phyloP scores from a whole-genome alignment of 179 eudicot genomes.

The Drosera spatulata region DNA sequence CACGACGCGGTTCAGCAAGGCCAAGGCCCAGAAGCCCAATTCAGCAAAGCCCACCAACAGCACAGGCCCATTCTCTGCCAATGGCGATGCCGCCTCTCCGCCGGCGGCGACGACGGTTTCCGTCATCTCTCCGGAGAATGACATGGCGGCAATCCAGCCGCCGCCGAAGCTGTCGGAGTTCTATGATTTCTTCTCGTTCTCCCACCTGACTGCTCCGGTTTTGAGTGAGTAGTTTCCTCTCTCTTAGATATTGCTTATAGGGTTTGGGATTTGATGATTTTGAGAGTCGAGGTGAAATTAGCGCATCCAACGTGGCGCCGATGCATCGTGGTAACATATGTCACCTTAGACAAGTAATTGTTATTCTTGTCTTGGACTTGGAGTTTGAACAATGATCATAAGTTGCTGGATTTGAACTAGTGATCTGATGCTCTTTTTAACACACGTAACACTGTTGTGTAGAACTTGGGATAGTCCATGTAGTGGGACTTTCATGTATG shows the following conservation, averaged over 20 bases:
- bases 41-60: slow-evolving; percentile 16
- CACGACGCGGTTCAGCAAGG: slow-evolving; percentile 63
- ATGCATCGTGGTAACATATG: no score
- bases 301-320: no score
- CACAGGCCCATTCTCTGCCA: slow-evolving; percentile 7
- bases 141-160: slow-evolving; percentile 61
- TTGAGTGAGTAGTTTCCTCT: slow-evolving; percentile 52
- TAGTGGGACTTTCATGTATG: no score
- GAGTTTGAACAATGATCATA: no score
- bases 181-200: slow-evolving; percentile 80
- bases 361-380: no score
- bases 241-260: not conserved
- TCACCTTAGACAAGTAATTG: no score
- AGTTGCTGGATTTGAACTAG: no score
- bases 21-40: slow-evolving; percentile 41
- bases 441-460: no score
- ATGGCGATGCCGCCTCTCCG: slow-evolving; percentile 5
- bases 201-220: slow-evolving; percentile 68
- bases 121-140: slow-evolving; percentile 46
- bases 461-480: no score
- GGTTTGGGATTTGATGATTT: no score
- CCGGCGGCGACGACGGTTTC: slow-evolving; percentile 40
- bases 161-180: slow-evolving; percentile 74
- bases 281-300: no score
- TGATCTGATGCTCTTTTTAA: no score